Evolutionary conservation across 192 early-diverging fungal genomes (phyloP), one percentile per base, ranked within the genome.

Genomic region (Coemansia sp.): DNA sequence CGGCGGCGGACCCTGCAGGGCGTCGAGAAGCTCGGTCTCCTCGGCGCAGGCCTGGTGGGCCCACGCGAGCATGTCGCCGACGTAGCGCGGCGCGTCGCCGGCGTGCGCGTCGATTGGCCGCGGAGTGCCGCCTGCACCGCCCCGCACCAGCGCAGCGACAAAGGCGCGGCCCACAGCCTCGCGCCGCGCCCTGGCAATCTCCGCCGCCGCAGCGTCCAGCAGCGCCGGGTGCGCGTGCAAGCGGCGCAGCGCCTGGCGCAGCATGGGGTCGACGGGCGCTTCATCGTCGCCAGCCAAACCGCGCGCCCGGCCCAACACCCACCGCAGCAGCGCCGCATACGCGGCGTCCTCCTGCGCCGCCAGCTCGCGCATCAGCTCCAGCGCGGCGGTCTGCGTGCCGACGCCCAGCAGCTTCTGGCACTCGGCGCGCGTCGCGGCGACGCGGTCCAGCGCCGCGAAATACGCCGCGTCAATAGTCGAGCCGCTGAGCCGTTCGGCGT

Each of bases 41-140:
- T 89, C 86, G 5, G 95, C 93, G 19, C 86, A 87, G 0, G 93
- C 90, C 80, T 97, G 95, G 85, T 99, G 97, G 1, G 97, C 70
- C 97, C 97, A 99, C 0, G 95, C 97, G 19, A 97, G 74, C 93
- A 99, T 97, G 65, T 97, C 97, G 20, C 96, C 96, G 37, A 94
- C 87, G 68, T 97, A 99, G 35, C 96, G 86, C 62, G 92, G 75
- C 1, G 95, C 91, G 72, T 99, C 97, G 46, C 90, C 93, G 0
- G 96, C 94, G 70, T 97, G 94, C 7, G 96, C 65, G 70, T 99
- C 97, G 62, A 99, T 95, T 0, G 97, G 96, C 40, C 93, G 77
- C 7, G 94, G 68, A 8, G 53, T 46, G 4, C 67, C 74, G 36
- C 53, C 27, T 2, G 59, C 64, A 10, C 71, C 73, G 17, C 70